These are phyloP conservation scores for Beauveria bassiana DNA, from an alignment of 2,329 filamentous ascomycete species.

Conservation along the genomic window DNA sequence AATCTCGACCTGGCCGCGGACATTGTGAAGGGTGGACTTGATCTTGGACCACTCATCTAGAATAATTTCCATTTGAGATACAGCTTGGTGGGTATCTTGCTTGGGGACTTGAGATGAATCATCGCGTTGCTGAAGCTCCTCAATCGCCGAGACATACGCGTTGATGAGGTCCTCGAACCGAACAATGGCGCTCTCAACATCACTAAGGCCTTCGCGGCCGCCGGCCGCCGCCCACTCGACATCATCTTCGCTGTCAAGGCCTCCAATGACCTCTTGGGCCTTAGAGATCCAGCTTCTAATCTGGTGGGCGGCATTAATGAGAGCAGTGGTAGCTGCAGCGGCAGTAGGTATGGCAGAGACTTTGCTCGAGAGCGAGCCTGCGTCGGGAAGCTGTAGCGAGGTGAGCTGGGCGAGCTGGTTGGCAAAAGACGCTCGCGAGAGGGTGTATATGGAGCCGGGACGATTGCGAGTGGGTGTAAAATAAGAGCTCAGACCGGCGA, in stretches of 20 bases:
- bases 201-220: slow-evolving; percentile 70
- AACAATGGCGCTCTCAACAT: slow-evolving; percentile 65
- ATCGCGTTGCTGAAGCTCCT: slow-evolving; percentile 70
- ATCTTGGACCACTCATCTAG: slow-evolving; percentile 79
- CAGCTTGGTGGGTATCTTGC: slow-evolving; percentile 65
- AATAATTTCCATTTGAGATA: slow-evolving; percentile 84
- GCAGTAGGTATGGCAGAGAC: slow-evolving; percentile 81
- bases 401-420: slow-evolving; percentile 90
- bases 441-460: slow-evolving; percentile 83
- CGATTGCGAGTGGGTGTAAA: slow-evolving; percentile 62
- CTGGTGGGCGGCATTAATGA: slow-evolving; percentile 83
- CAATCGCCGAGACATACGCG: slow-evolving; percentile 90
- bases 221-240: slow-evolving; percentile 93
- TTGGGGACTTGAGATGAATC: slow-evolving; percentile 68
- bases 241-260: slow-evolving; percentile 90
- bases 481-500: slow-evolving; percentile 49
- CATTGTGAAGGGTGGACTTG: slow-evolving; percentile 64
- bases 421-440: slow-evolving; percentile 86
- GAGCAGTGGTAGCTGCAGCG: slow-evolving; percentile 70
- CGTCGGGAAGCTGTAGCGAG: slow-evolving; percentile 80
- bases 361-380: slow-evolving; percentile 71
- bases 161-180: slow-evolving; percentile 86
- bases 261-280: slow-evolving; percentile 79
- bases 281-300: slow-evolving; percentile 92
- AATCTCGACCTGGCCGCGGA: slow-evolving; percentile 88